Base-by-base conservation (phyloP, 1,284 basidiomycete species). In the Trichosporon sp. region DNA sequence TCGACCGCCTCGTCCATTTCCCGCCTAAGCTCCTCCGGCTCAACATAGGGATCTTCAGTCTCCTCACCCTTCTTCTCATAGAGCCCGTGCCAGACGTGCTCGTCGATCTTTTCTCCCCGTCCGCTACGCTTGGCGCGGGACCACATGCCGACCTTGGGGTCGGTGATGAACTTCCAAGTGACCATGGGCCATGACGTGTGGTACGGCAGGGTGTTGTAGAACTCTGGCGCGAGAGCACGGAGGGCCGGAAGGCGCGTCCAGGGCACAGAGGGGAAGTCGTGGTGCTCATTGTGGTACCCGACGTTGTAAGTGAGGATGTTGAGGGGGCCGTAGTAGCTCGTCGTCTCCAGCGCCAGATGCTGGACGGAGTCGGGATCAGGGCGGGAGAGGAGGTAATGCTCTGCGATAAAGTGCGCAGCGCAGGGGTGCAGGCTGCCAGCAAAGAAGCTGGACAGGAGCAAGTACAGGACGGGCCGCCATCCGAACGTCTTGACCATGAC, bases 221-320 rank as follows among this genome's bases (percentile, higher is more conserved):
- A 96, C 78, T 99, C 95, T 6, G 89, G 89, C 1, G 94, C 95
- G 60, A 97, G 84, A 4, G 84, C 83, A 27, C 88, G 87, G 16
- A 99, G 86, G 9, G 87, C 85, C 0, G 94, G 92, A 0, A 99
- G 85, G n/a, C 90, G 86, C 9, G 93, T 97, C 95, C 95, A 99
- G 0, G 96, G 86, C 1, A 99, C 83, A 2, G 92, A 93, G 8
- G 95, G 95, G 81, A 99, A 99, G 81, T 99, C 95, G 81, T 99
- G 95, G 80, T 99, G 95, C 77, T 99, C 95, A 81, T 98, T 97
- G 79, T 98, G 95, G 78, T 97, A 98, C 52, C 95, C 95, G 63
- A 97, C 95, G 71, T 99, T 99, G 81, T 97, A 99, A n/a, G 92
- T 90, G 14, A 99, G 81, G 5, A 89, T 71, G 79, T 99, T 99